Percentiles rank a stretch among this genome's conserved stretches.
Evolutionary conservation across 2,329 filamentous ascomycete species (phyloP).

Genomic region (Microdochium trichocladiopsis): DNA sequence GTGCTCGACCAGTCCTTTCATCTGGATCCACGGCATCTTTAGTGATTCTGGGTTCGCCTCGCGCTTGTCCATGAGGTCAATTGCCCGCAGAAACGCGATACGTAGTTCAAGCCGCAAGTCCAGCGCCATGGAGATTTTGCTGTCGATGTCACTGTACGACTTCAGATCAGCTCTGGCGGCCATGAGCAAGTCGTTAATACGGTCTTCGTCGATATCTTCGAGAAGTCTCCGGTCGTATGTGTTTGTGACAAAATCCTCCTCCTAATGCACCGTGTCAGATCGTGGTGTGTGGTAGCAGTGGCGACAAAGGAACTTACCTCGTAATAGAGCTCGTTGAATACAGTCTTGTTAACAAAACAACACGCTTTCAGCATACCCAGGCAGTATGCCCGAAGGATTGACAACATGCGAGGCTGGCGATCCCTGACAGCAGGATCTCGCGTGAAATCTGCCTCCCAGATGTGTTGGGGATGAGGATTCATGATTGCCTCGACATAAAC

Average conservation of each 20-base stretch:
- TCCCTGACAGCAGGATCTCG: constrained; percentile 21
- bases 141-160: constrained; percentile 14
- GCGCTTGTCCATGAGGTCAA: constrained; percentile 38
- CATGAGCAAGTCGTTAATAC: constrained; percentile 47
- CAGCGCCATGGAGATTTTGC: constrained; percentile 47
- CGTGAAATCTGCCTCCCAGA: constrained; percentile 61
- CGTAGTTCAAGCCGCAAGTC: constrained; percentile 60
- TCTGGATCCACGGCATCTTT: constrained; percentile 43
- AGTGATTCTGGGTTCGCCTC: constrained; percentile 35
- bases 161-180: constrained; percentile 28
- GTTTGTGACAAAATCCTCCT: constrained; percentile 94
- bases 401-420: constrained; percentile 40
- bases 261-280: constrained; percentile 38
- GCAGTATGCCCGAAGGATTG: constrained; percentile 78
- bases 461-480: constrained; percentile 56
- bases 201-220: constrained; percentile 48
- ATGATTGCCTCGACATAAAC: constrained; percentile 82
- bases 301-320: constrained; percentile 49
- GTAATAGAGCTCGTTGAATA: constrained; percentile 81
- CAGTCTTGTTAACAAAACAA: constrained; percentile 66
- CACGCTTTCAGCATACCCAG: constrained; percentile 78
- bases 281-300: background rate
- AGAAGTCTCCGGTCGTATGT: constrained; percentile 78
- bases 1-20: constrained; percentile 39
- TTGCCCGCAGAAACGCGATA: constrained; percentile 50